These are phyloP conservation scores for Neurospora sp. DNA, from an alignment of 495 filamentous ascomycete genomes.

Conservation along the genomic window DNA sequence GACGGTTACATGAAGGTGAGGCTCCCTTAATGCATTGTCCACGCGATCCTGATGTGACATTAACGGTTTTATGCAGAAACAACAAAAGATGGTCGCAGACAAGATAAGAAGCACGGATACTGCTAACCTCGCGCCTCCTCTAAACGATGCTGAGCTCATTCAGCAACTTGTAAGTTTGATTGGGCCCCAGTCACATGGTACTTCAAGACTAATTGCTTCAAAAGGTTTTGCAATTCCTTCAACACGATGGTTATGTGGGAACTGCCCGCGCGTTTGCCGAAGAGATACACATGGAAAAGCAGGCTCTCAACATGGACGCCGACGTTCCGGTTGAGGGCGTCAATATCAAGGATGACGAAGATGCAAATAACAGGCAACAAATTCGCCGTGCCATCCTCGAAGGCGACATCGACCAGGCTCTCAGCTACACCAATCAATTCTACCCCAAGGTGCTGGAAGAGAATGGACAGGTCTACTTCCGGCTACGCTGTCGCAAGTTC, in stretches of 20 bases:
- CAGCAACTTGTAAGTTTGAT: constrained; percentile 50
- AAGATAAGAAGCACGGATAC: constrained; percentile 28
- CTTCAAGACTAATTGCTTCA: constrained; percentile 6
- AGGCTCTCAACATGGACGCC: constrained; percentile 48
- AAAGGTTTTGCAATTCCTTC: constrained; percentile 77
- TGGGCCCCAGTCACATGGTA: not conserved
- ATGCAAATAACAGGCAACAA: constrained; percentile 75
- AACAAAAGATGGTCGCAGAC: constrained; percentile 40
- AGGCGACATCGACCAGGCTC: constrained; percentile 83
- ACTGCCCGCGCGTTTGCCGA: constrained; percentile 80
- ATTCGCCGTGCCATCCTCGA: constrained; percentile 86
- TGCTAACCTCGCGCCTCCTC: constrained; percentile 49
- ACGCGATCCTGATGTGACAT: not conserved
- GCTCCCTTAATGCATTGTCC: not conserved
- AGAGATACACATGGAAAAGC: constrained; percentile 67
- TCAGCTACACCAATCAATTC: constrained; percentile 66
- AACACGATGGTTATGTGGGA: constrained; percentile 95
- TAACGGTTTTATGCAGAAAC: constrained; percentile 43
- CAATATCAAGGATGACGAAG: constrained; percentile 67
- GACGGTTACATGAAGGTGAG: constrained; percentile 72
- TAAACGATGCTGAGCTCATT: constrained; percentile 68
- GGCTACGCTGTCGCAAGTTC: constrained; percentile 82
- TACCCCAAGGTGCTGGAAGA: constrained; percentile 75
- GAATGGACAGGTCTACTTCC: constrained; percentile 86
- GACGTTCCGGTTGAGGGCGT: constrained; percentile 47